A percentile compares a stretch with the other conserved stretches of the same genome.
Evolutionary conservation across 2,329 filamentous ascomycete species (phyloP).

Genomic region (Fusarium domesticum): DNA sequence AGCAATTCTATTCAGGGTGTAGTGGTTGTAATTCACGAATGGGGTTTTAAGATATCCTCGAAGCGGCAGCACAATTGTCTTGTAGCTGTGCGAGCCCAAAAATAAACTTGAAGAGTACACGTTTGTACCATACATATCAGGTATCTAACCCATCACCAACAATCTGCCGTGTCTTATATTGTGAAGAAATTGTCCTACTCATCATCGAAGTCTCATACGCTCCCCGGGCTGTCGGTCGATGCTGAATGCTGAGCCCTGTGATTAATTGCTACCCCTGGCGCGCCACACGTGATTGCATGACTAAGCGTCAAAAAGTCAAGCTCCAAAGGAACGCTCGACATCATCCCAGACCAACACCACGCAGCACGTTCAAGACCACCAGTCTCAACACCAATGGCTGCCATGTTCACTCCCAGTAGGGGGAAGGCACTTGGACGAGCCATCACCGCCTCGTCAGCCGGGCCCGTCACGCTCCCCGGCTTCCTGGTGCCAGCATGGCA

Average conservation of each 20-base stretch:
- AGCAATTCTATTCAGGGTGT: slow-evolving; percentile 34
- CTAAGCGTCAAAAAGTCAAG: slow-evolving; percentile 36
- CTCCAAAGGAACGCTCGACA: slow-evolving; percentile 15
- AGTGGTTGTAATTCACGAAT: slow-evolving; percentile 33
- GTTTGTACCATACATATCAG: slow-evolving; percentile 25
- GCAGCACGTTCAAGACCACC: slow-evolving; percentile 3
- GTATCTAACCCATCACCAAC: not conserved
- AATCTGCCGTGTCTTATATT: no score
- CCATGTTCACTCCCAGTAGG: slow-evolving; percentile 65
- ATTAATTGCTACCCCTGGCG: not conserved
- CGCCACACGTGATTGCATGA: slow-evolving; percentile 33
- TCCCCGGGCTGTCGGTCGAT: slow-evolving; percentile 2
- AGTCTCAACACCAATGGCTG: slow-evolving; percentile 32
- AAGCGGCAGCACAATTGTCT: slow-evolving; percentile 32
- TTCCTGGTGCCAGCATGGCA: slow-evolving; percentile 74
- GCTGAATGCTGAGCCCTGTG: not conserved
- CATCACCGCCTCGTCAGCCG: slow-evolving; percentile 41
- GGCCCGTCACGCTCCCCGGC: slow-evolving; percentile 57
- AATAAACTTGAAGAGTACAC: slow-evolving; percentile 31
- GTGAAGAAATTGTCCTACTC: no score
- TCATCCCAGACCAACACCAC: not conserved
- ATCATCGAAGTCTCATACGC: no score
- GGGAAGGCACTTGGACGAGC: slow-evolving; percentile 59
- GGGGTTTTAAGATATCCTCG: slow-evolving; percentile 42
- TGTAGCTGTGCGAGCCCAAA: slow-evolving; percentile 33